Evolutionary conservation across 495 filamentous ascomycete species (phyloP).

Genomic region (Jackrogersella multiformis): DNA sequence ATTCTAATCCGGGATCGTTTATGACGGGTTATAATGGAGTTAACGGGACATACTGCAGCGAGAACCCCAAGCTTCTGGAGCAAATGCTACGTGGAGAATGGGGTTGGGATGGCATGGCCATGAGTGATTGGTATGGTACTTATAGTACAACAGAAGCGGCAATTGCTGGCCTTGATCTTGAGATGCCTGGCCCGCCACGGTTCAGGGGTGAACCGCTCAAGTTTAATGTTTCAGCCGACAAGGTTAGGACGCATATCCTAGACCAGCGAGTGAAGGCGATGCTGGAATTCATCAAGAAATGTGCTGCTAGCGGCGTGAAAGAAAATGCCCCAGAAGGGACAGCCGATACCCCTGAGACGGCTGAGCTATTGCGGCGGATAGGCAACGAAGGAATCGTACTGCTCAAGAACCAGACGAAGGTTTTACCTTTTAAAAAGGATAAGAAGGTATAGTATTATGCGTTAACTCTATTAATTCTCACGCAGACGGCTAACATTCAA

Average conservation of each 20-base stretch:
- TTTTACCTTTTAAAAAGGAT: slow-evolving; percentile 71
- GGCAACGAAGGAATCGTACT: slow-evolving; percentile 76
- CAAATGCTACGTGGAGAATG: slow-evolving; percentile 75
- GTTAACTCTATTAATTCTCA: background rate
- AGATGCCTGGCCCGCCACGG: slow-evolving; percentile 76
- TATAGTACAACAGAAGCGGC: slow-evolving; percentile 74
- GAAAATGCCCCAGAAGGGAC: slow-evolving; percentile 57
- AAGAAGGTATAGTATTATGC: slow-evolving; percentile 55
- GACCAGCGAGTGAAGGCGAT: slow-evolving; percentile 71
- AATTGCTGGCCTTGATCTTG: slow-evolving; percentile 75
- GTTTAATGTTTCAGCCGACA: slow-evolving; percentile 66
- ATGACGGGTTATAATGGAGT: slow-evolving; percentile 84
- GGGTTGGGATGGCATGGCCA: slow-evolving; percentile 73
- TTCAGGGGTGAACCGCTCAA: slow-evolving; percentile 70
- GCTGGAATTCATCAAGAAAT: slow-evolving; percentile 68
- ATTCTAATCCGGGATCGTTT: slow-evolving; percentile 69
- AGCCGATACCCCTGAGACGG: slow-evolving; percentile 55
- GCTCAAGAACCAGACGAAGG: slow-evolving; percentile 73
- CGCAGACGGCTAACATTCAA: slow-evolving; percentile 31
- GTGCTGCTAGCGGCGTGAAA: slow-evolving; percentile 62
- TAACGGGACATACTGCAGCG: slow-evolving; percentile 74
- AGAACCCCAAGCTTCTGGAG: slow-evolving; percentile 69
- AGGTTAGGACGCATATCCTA: slow-evolving; percentile 65
- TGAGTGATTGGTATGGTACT: slow-evolving; percentile 80
- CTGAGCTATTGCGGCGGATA: slow-evolving; percentile 65